Base-by-base conservation (phyloP, 1,139 yeast species). In the Waltiozyma sp. region DNA sequence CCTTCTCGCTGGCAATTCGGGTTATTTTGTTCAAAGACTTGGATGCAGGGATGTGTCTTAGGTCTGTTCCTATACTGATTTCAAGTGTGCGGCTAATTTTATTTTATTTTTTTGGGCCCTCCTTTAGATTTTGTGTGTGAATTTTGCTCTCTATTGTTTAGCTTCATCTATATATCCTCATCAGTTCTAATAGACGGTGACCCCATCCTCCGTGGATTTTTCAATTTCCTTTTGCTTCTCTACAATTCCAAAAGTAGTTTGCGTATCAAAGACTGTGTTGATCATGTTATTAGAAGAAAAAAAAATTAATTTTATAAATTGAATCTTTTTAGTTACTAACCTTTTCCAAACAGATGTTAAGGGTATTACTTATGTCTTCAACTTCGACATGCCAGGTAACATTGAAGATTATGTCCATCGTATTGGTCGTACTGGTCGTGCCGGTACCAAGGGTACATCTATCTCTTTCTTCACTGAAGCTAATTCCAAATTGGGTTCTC, bases 371-470 rank as follows among this genome's bases (percentile, higher is more conserved):
- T 81, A 72, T 59, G 98, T 91, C 49, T 75, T 91, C 62, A 91
- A 91, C 79, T 88, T 75, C 61, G 98, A 91, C 66, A 89, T 89
- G 88, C 97, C 98, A 60, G 88, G 88, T 68, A 91, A 89, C 70
- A 85, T 88, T 62, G 98, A 91, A 71, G 97, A 91, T 70, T 91
- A 91, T 65, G 96, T 91, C 48, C 70, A 65, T 48, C 62, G 70
- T 61, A 66, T 66, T 46, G 58, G 58, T 44, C 55, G 98, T 80
- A 89, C 97, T 51, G 98, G 98, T 65, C 87, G 98, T 78, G 98
- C 96, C 53, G 97, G 97, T 65, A 80, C 87, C 51, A 73, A 75
- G 49, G 98, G 98, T 73, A 88, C 94, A 50, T 96, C 98, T 47
- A 79, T 89, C 53, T 88, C 98, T 11, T 78, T 91, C 66, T 91